A percentile compares a stretch with the other conserved stretches of the same genome.
Evolutionary conservation across 345 rosid species (phyloP).

Genomic region (Cardamine resedifolia): DNA sequence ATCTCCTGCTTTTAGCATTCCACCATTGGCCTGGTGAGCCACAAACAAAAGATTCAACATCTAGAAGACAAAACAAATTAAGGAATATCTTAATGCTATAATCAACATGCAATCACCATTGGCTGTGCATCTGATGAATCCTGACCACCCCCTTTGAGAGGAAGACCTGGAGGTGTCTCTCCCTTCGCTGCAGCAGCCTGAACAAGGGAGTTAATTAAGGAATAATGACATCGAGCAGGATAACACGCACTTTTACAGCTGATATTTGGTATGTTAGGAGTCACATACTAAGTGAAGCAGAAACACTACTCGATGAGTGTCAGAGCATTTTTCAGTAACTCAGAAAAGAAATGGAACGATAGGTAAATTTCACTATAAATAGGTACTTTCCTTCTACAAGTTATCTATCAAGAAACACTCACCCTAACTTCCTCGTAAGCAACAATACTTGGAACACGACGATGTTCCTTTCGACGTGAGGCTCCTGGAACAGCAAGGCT

Average conservation of each 20-base stretch:
- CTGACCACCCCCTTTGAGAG: constrained; percentile 96
- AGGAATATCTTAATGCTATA: not conserved
- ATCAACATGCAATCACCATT: constrained; percentile 49
- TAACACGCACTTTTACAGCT: not conserved
- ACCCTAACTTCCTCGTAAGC: constrained; percentile 99
- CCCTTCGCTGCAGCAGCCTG: constrained; percentile 99
- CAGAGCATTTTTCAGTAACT: not conserved
- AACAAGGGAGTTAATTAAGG: constrained; percentile 27
- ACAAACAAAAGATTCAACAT: constrained; percentile 3
- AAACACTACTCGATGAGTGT: constrained; percentile 1
- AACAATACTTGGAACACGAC: constrained; percentile 97
- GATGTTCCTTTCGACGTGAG: constrained; percentile 80
- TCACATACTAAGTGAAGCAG: not conserved
- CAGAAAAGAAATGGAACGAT: not conserved
- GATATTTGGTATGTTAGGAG: not conserved
- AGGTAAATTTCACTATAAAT: constrained; percentile 2
- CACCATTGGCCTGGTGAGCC: constrained; percentile 70
- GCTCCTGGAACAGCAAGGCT: constrained; percentile 58
- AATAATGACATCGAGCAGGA: constrained; percentile 1
- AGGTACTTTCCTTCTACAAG: constrained; percentile 4
- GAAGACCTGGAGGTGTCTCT: constrained; percentile 99
- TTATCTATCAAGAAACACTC: constrained; percentile 25
- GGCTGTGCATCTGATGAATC: constrained; percentile 88
- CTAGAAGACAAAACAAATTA: constrained; percentile 5
- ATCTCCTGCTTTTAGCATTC: constrained; percentile 75